A percentile compares a stretch with the other conserved stretches of the same genome.
Conservation (phyloP, 768 basidiomycete genomes). For the Naganishia kalamii region DNA sequence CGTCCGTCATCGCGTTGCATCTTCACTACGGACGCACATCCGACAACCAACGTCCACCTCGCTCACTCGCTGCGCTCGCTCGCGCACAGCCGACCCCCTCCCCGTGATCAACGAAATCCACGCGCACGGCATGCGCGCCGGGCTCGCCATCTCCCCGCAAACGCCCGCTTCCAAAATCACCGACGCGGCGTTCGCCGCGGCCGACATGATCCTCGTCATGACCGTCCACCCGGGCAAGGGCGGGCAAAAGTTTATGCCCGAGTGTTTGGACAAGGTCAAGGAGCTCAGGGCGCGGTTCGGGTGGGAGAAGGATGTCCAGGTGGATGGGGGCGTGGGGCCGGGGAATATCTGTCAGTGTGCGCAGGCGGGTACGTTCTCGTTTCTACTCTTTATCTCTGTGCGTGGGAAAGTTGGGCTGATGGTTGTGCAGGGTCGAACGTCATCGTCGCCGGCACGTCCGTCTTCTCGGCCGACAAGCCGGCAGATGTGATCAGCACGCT, state of each 20-base stretch:
- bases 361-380: conserved; percentile 60
- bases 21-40: not conserved
- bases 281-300: conserved; percentile 78
- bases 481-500: conserved; percentile 67
- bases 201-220: conserved; percentile 97
- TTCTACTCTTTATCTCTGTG: no score
- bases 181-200: conserved; percentile 70
- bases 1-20: not conserved
- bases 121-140: conserved; percentile 79
- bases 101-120: conserved; percentile 76
- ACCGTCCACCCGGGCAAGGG: conserved; percentile 93
- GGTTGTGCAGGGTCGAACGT: conserved; percentile 78
- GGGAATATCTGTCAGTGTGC: conserved; percentile 83
- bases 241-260: conserved; percentile 91
- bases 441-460: conserved; percentile 93
- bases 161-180: conserved; percentile 84
- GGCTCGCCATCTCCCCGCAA: conserved; percentile 92
- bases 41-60: conserved; percentile 12
- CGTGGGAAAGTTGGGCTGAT: not conserved
- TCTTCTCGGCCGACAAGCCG: conserved; percentile 76
- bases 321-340: conserved; percentile 94
- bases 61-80: not conserved
- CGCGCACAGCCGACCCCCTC: conserved; percentile 58
- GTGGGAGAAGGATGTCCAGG: conserved; percentile 91
- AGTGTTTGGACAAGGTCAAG: conserved; percentile 85